Evolutionary conservation across 805 yeast genomes (phyloP).

Genomic region (Lachancea thermotolerans): DNA sequence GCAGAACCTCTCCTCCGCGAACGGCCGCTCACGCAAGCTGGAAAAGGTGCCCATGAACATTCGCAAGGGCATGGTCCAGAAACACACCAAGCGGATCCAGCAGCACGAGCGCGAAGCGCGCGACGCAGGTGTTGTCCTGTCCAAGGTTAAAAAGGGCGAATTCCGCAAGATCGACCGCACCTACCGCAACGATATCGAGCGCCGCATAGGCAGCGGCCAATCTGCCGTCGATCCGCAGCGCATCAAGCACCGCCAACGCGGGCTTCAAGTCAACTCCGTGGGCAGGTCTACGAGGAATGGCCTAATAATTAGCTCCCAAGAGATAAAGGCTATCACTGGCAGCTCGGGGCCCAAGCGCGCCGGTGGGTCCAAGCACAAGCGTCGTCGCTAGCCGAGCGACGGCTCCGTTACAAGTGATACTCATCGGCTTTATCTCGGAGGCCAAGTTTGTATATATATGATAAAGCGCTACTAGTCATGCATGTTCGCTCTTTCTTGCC

Average conservation of each 20-base stretch:
- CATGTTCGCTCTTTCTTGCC: no score
- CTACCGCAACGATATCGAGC: constrained; percentile 31
- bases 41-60: constrained; percentile 86
- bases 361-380: not conserved
- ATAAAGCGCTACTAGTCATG: no score
- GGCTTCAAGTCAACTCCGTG: constrained; percentile 66
- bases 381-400: no score
- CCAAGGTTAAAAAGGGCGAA: constrained; percentile 62
- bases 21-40: constrained; percentile 36
- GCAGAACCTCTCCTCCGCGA: constrained; percentile 39
- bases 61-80: constrained; percentile 73
- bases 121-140: constrained; percentile 85
- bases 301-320: constrained; percentile 57
- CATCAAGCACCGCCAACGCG: constrained; percentile 53
- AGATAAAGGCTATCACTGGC: constrained; percentile 46
- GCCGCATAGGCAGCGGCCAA: constrained; percentile 42
- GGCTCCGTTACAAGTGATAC: not conserved
- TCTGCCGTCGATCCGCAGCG: constrained; percentile 42
- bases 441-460: no score
- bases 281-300: constrained; percentile 81
- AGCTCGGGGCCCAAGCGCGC: not conserved
- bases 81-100: constrained; percentile 44
- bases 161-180: constrained; percentile 51
- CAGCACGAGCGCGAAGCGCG: constrained; percentile 70
- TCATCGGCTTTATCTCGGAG: not conserved